phyloP scores from a whole-genome alignment of 1,284 basidiomycete species.

The Boletus sp. region DNA sequence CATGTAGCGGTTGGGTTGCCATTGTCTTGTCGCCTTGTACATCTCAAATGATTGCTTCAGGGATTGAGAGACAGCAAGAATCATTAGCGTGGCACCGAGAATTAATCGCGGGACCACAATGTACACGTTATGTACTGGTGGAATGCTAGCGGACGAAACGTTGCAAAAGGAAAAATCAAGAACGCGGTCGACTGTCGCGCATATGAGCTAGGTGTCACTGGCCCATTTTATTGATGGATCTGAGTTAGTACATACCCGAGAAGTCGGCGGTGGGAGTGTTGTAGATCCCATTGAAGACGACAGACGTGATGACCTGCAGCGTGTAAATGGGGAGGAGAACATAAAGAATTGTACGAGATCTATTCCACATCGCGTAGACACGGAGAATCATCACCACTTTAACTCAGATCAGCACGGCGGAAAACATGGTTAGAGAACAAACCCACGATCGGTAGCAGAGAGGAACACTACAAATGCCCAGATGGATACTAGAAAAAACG shows the following conservation, averaged over 20 bases:
- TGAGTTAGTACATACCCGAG: background rate
- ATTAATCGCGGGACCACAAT: background rate
- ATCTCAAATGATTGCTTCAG: background rate
- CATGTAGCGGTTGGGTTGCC: constrained; percentile 3
- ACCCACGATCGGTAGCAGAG: constrained; percentile 18
- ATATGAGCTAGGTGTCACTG: background rate
- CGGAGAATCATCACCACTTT: constrained; percentile 28
- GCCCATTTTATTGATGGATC: background rate
- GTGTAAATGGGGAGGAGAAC: constrained; percentile 1
- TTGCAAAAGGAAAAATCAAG: background rate
- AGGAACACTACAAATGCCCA: constrained; percentile 10
- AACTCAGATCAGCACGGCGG: background rate
- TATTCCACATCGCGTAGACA: constrained; percentile 22
- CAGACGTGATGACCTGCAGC: background rate
- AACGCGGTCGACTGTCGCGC: background rate
- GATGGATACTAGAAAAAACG: background rate
- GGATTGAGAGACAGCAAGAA: background rate
- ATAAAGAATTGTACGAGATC: constrained; percentile 12
- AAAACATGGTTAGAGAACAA: background rate
- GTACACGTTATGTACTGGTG: background rate
- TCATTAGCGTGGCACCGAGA: background rate
- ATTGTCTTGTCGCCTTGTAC: background rate
- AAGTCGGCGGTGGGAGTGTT: background rate
- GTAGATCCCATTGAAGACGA: background rate
- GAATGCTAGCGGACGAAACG: background rate